Evolutionary conservation across 352 stramenopile species (phyloP).

Genomic region (Phytopythium boreale): DNA sequence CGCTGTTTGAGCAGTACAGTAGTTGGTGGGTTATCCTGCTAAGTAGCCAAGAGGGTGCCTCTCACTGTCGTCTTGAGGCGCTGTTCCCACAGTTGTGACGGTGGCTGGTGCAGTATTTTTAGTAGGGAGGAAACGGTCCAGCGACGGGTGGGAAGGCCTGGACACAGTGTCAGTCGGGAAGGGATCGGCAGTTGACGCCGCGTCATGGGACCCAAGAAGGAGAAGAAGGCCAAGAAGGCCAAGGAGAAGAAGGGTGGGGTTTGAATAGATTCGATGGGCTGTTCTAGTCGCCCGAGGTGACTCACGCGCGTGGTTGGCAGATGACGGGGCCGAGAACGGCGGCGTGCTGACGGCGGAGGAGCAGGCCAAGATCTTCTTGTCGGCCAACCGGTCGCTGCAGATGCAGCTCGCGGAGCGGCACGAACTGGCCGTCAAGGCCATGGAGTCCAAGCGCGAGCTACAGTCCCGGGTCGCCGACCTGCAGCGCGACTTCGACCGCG

Average conservation of each 20-base stretch:
- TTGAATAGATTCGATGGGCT: background rate
- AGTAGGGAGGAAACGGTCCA: background rate
- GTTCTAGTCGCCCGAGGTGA: background rate
- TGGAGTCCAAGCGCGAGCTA: conserved; percentile 88
- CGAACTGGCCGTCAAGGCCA: conserved; percentile 79
- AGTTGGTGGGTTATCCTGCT: too few species aligned
- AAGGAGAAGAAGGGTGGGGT: conserved; percentile 71
- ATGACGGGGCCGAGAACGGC: conserved; percentile 72
- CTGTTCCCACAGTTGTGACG: background rate
- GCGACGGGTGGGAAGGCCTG: background rate
- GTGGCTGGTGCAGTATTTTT: background rate
- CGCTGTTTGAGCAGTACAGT: too few species aligned
- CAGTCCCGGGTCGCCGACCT: conserved; percentile 79
- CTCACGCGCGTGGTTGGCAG: conserved; percentile 14
- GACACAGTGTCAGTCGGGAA: background rate
- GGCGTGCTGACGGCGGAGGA: conserved; percentile 75
- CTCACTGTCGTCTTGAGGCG: background rate
- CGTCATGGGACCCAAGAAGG: conserved; percentile 66
- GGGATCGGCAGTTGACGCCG: background rate
- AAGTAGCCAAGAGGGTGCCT: too few species aligned
- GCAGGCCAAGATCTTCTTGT: conserved; percentile 83
- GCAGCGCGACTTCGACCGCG: conserved; percentile 84
- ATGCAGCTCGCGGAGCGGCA: conserved; percentile 88
- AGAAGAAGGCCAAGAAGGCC: conserved; percentile 69
- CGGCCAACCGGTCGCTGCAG: conserved; percentile 81